Percentiles rank a stretch among this genome's conserved stretches.
phyloP scores from a whole-genome alignment of 192 early-diverging fungal species.

The Chytriomyces confervae region DNA sequence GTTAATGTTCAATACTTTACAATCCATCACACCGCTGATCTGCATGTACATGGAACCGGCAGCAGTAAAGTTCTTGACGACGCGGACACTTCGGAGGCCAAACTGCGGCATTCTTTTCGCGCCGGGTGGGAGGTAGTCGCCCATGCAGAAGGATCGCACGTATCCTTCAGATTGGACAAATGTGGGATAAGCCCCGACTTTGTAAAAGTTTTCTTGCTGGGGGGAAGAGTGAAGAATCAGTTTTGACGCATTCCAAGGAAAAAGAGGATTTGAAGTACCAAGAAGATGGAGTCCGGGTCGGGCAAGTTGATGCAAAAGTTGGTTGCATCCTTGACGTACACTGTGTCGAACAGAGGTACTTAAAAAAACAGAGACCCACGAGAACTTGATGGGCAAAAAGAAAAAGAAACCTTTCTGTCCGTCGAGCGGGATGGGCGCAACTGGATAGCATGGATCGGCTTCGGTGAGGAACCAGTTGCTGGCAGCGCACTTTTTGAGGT shows the following conservation, averaged over 20 bases:
- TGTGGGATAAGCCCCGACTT: slow-evolving; percentile 12
- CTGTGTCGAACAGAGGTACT: neutral
- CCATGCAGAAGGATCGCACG: slow-evolving; percentile 43
- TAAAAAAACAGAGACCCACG: too few relatives aligned
- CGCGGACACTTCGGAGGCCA: slow-evolving; percentile 34
- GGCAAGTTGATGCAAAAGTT: slow-evolving; percentile 47
- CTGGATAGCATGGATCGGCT: slow-evolving; percentile 31
- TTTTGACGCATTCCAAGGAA: neutral
- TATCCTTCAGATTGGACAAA: slow-evolving; percentile 45
- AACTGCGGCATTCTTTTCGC: slow-evolving; percentile 21
- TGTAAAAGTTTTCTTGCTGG: slow-evolving; percentile 32
- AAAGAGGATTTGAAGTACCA: slow-evolving; percentile 19
- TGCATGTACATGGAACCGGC: slow-evolving; percentile 32
- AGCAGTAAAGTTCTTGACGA: slow-evolving; percentile 12
- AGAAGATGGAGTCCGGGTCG: slow-evolving; percentile 28
- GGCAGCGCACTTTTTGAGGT: slow-evolving; percentile 18
- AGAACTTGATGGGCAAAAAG: too few relatives aligned
- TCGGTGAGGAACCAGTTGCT: slow-evolving; percentile 31
- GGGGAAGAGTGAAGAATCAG: neutral
- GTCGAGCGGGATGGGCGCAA: slow-evolving; percentile 7
- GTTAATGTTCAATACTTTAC: slow-evolving; percentile 35
- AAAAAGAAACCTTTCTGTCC: slow-evolving; percentile 23
- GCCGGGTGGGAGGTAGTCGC: slow-evolving; percentile 31
- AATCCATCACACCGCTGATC: slow-evolving; percentile 39
- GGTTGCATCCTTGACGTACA: slow-evolving; percentile 6